Base-by-base conservation (phyloP, 1,284 basidiomycete species). In the Xerocomus nothofagi region DNA sequence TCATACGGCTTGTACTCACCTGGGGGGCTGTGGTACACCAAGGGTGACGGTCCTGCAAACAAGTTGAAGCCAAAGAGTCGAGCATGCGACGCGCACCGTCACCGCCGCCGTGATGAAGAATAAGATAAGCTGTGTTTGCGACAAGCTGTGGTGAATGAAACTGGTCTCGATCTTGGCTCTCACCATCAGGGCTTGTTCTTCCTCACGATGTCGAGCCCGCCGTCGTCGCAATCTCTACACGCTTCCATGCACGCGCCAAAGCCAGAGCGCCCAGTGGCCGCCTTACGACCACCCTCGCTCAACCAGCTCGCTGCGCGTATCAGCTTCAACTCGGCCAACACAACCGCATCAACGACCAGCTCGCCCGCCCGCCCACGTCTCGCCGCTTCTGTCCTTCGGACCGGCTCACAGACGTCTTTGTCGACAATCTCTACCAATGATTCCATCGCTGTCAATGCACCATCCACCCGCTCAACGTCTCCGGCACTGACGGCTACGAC, bases 281-380 rank as follows among this genome's bases (percentile, higher is more conserved):
- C 62, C 21, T 27, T 63, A 11, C 78, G 84, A 33, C 73, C 84
- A 39, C 86, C 86, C 0, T 88, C 87, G n/a, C 76, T 90, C 14
- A 86, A 88, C 69, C 85, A 89, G 68, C 81, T 90, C 44, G 88
- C 86, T 3, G 87, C 87, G 3, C 81, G 85, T 47, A 86, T 89
- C 63, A 81, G 76, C 61, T 68, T 76, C 47, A 78, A 71, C 44
- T 53, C 70, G 11, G 40, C 65, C 40, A 64, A 59, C 48, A n/a
- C 62, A n/a, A 32, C 53, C 21, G 41, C 69, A 41, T 63, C 74
- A 8, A 49, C 72, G n/a, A 63, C 68, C 39, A 54, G 60, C 23
- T 60, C 66, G 29, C 58, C 67, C 21, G 72, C 75, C 36, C 81
- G 87, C 33, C 86, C 87, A 1, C 82, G 87, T 51, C 76, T 90